Percentiles rank a stretch among this genome's conserved stretches.
These are phyloP conservation scores for Acanthamoeba divionensis DNA, from an alignment of 208 protist species.

Conservation along the genomic window DNA sequence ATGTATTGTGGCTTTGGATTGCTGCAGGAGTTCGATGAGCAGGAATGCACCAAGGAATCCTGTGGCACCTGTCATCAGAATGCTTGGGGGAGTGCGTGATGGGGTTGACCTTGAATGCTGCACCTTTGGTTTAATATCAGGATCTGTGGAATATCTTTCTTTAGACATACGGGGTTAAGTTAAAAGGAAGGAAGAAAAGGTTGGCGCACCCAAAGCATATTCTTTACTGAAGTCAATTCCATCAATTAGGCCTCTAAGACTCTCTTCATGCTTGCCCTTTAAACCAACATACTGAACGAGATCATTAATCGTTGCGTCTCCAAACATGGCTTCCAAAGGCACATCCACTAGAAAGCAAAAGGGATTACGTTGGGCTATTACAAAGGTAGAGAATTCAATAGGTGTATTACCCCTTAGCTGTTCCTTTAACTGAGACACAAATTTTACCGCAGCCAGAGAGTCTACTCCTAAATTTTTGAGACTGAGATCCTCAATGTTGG, in stretches of 20 bases:
- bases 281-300: too few species aligned
- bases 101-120: neutral
- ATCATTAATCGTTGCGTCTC: neutral
- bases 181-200: neutral
- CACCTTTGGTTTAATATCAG: neutral
- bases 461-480: neutral
- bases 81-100: neutral
- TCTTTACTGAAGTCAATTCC: too few species aligned
- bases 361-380: too few species aligned
- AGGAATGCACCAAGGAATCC: slow-evolving; percentile 24
- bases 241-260: too few species aligned
- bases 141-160: neutral
- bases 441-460: neutral
- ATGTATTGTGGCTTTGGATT: neutral
- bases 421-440: neutral
- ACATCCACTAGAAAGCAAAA: neutral
- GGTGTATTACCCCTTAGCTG: neutral
- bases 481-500: neutral
- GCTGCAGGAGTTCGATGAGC: neutral
- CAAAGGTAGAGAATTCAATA: neutral
- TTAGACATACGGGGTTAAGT: too few species aligned
- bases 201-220: too few species aligned
- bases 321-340: neutral
- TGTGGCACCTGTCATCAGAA: slow-evolving; percentile 24
- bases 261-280: too few species aligned